phyloP scores from a whole-genome alignment of 495 filamentous ascomycete genomes.

The Gamarada debralockiae region DNA sequence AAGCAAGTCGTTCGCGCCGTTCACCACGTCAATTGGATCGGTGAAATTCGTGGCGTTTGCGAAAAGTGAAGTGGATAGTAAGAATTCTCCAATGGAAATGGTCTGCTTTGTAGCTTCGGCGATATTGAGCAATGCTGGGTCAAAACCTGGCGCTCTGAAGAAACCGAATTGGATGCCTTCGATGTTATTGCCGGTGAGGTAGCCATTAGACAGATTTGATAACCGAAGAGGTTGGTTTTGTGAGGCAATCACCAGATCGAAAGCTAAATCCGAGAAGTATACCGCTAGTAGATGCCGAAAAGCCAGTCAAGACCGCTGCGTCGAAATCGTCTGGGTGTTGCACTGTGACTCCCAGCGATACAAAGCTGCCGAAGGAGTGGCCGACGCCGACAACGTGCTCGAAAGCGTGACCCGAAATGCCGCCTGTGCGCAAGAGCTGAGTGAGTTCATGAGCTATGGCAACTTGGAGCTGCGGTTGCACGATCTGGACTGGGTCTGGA shows the following conservation, averaged over 20 bases:
- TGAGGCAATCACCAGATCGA: slow-evolving; percentile 22
- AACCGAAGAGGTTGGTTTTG: slow-evolving; percentile 19
- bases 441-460: slow-evolving; percentile 35
- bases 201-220: background rate
- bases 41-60: slow-evolving; percentile 19
- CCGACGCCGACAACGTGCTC: slow-evolving; percentile 35
- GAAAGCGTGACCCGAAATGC: slow-evolving; percentile 23
- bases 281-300: slow-evolving; percentile 6
- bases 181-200: background rate
- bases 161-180: background rate
- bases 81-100: slow-evolving; percentile 19
- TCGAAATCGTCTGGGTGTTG: slow-evolving; percentile 30
- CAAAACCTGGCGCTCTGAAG: background rate
- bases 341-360: slow-evolving; percentile 23
- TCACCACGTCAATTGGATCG: slow-evolving; percentile 24
- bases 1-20: slow-evolving; percentile 26
- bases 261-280: slow-evolving; percentile 2
- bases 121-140: slow-evolving; percentile 12
- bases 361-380: slow-evolving; percentile 33
- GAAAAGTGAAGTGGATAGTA: slow-evolving; percentile 7
- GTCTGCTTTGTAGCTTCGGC: slow-evolving; percentile 25
- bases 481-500: slow-evolving; percentile 32
- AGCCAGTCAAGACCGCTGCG: slow-evolving; percentile 29
- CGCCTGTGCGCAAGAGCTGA: slow-evolving; percentile 25
- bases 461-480: slow-evolving; percentile 34